Conservation (phyloP, 139 green algal species). For the Chlorella sp. region DNA sequence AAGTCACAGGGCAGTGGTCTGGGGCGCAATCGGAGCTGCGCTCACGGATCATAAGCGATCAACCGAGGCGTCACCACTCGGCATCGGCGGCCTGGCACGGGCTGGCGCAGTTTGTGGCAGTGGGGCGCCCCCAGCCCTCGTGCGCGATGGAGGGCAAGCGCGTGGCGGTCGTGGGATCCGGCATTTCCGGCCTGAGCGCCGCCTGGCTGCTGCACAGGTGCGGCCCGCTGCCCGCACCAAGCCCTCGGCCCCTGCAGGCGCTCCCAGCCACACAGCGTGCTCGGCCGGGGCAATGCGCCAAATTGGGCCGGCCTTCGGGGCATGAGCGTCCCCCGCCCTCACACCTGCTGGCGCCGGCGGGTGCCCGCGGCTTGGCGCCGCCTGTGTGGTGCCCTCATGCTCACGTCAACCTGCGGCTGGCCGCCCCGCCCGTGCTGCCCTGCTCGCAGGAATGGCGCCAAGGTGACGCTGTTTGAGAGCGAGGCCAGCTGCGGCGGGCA, state of each 20-base stretch:
- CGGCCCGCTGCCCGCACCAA: background rate
- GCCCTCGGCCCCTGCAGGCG: too few species aligned
- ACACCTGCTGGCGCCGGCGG: background rate
- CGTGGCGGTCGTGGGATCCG: conserved; percentile 88
- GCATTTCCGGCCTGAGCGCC: conserved; percentile 82
- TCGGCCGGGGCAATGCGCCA: too few species aligned
- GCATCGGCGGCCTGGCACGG: too few species aligned
- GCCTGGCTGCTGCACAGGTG: conserved; percentile 90
- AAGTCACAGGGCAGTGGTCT: too few species aligned
- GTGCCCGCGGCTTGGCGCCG: background rate
- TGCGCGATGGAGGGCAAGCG: conserved; percentile 17
- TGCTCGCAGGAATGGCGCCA: conserved; percentile 64
- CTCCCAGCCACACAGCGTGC: too few species aligned
- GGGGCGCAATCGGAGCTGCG: background rate
- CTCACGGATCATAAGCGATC: background rate
- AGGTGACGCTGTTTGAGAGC: conserved; percentile 91
- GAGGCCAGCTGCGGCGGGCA: conserved; percentile 88
- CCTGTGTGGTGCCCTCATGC: background rate
- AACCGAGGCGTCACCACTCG: too few species aligned
- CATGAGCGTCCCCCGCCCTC: too few species aligned
- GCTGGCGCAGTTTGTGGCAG: too few species aligned
- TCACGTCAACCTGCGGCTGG: background rate
- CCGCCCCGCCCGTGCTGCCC: background rate
- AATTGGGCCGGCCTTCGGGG: too few species aligned
- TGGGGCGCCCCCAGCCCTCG: too few species aligned